Conservation (phyloP, 768 basidiomycete genomes). For the Saitozyma podzolica region DNA sequence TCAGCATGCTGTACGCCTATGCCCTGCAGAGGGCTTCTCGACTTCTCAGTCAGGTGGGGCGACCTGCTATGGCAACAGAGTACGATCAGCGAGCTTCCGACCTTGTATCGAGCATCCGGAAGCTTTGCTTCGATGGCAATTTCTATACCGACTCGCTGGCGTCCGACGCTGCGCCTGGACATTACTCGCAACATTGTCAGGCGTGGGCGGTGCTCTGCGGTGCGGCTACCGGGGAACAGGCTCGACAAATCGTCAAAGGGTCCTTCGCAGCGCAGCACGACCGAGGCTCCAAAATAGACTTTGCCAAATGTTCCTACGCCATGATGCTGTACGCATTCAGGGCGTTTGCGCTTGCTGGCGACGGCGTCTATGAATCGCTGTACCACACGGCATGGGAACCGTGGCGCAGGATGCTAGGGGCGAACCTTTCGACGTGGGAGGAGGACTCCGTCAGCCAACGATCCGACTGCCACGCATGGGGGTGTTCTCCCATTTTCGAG, state of each 20-base stretch:
- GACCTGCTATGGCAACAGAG: constrained; percentile 2
- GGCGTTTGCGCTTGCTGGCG: constrained; percentile 24
- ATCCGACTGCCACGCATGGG: constrained; percentile 38
- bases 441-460: constrained; percentile 32
- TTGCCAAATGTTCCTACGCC: constrained; percentile 20
- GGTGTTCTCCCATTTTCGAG: constrained; percentile 27
- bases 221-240: constrained; percentile 15
- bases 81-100: constrained; percentile 2
- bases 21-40: constrained; percentile 2
- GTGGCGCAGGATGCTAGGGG: constrained; percentile 27
- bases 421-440: constrained; percentile 33
- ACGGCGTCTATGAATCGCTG: constrained; percentile 18
- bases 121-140: constrained; percentile 6
- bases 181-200: constrained; percentile 10
- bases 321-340: constrained; percentile 36
- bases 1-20: constrained; percentile 17
- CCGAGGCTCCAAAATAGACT: not conserved
- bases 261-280: not conserved
- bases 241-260: constrained; percentile 11
- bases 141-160: constrained; percentile 11
- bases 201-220: constrained; percentile 14
- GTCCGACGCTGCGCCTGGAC: constrained; percentile 4
- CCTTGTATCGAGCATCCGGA: constrained; percentile 8
- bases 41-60: constrained; percentile 7
- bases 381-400: constrained; percentile 15